Conservation (phyloP, 2,329 filamentous ascomycete species). For the Hirsutella minnesotensis region DNA sequence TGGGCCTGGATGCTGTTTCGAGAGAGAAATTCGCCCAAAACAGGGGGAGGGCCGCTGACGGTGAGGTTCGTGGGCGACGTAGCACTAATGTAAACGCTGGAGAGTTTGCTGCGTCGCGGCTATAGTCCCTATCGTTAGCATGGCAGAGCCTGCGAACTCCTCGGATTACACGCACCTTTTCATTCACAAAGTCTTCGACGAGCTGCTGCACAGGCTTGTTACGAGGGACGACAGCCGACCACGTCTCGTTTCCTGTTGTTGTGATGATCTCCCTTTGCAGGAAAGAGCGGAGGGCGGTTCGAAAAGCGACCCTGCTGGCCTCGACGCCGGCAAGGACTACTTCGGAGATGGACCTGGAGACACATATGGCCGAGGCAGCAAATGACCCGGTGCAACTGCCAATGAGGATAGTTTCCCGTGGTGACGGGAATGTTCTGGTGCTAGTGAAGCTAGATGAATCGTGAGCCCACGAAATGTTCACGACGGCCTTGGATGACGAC, state of each 20-base stretch:
- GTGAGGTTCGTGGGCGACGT: conserved; percentile 10
- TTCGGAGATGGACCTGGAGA: conserved; percentile 11
- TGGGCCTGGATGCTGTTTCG: conserved; percentile 6
- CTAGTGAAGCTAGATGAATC: conserved; percentile 4
- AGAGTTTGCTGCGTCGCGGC: background rate
- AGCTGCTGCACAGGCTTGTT: conserved; percentile 5
- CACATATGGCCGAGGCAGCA: conserved; percentile 13
- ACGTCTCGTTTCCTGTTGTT: conserved; percentile 2
- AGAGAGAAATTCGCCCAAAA: conserved; percentile 8
- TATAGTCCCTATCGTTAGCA: too few species aligned
- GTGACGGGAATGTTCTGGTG: conserved; percentile 9
- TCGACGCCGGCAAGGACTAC: conserved; percentile 11
- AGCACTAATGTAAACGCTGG: conserved; percentile 13
- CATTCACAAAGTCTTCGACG: background rate
- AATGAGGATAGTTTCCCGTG: conserved; percentile 9
- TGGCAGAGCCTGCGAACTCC: too few species aligned
- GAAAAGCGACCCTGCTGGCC: conserved; percentile 8
- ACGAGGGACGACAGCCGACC: conserved; percentile 9
- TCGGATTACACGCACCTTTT: background rate
- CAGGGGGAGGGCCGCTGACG: conserved; percentile 12
- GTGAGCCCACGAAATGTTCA: background rate
- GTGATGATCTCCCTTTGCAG: conserved; percentile 4
- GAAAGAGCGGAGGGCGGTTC: conserved; percentile 11
- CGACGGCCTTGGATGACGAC: background rate
- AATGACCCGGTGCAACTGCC: conserved; percentile 15